Conservation (phyloP, 2,329 filamentous ascomycete species). For the Zasmidium angulare region DNA sequence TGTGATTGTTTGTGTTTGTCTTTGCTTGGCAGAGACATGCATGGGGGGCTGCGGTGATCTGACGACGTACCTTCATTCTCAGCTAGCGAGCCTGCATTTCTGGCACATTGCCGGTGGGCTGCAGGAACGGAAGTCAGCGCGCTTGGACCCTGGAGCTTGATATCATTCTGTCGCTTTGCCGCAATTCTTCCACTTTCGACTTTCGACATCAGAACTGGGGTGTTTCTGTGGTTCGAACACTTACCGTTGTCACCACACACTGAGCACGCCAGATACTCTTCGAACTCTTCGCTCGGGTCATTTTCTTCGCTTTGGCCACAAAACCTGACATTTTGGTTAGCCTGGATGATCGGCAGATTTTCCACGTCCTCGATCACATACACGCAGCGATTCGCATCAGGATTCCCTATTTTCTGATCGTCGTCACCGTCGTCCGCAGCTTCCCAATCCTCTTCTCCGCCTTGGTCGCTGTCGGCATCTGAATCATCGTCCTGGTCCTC, state of each 20-base stretch:
- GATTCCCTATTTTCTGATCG: slow-evolving; percentile 50
- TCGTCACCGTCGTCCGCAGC: slow-evolving; percentile 59
- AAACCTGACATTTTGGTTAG: slow-evolving; percentile 57
- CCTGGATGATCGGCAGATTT: slow-evolving; percentile 15
- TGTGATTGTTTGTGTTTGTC: slow-evolving; percentile 23
- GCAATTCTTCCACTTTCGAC: slow-evolving; percentile 25
- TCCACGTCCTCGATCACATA: slow-evolving; percentile 42
- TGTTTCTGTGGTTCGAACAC: slow-evolving; percentile 39
- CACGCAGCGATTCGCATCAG: slow-evolving; percentile 63
- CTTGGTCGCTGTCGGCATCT: slow-evolving; percentile 47
- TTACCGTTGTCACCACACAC: slow-evolving; percentile 80
- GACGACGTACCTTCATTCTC: slow-evolving; percentile 61
- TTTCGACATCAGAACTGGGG: slow-evolving; percentile 15
- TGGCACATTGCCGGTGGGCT: slow-evolving; percentile 92
- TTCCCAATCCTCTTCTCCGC: slow-evolving; percentile 54
- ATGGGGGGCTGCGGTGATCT: slow-evolving; percentile 18
- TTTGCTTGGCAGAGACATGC: slow-evolving; percentile 5
- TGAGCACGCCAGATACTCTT: slow-evolving; percentile 73
- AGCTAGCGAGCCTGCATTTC: slow-evolving; percentile 64
- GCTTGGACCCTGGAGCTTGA: slow-evolving; percentile 36
- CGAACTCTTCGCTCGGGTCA: slow-evolving; percentile 77
- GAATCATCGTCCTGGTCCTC: slow-evolving; percentile 35
- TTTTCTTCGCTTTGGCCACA: slow-evolving; percentile 81
- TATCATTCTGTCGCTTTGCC: slow-evolving; percentile 28
- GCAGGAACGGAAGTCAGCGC: slow-evolving; percentile 49